Base-by-base conservation (phyloP, 2,329 filamentous ascomycete species). In the Lomentospora prolificans region DNA sequence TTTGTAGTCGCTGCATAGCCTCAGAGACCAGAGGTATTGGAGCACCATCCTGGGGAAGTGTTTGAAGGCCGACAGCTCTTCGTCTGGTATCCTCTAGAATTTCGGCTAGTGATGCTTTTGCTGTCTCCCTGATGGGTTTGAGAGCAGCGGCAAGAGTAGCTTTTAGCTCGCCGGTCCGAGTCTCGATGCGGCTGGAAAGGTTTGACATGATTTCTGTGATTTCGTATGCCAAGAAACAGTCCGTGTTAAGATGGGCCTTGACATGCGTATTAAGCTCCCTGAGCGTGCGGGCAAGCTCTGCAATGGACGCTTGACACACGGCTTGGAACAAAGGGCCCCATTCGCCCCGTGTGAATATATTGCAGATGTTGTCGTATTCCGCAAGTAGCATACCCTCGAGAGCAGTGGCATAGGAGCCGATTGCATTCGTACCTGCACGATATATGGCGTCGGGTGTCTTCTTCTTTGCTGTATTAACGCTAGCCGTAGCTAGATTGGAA, bases 221-320 rank as follows among this genome's bases (percentile, higher is more conserved):
- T 67, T 99, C 94, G 67, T 95, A 99, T 6, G 90, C 90, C 51
- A 99, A 79, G 67, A 89, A 97, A 70, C 92, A 97, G 68, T 99
- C 94, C 0, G 90, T 96, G 61, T 84, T 81, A 39, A 96, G 74
- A 65, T 96, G 91, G 41, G 80, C 75, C 66, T 91, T 90, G 69
- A 97, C 90, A 65, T 96, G 91, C 52, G 82, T 79, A 68, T 97
- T 96, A 30, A 99, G 77, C 64, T 97, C 92, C 27, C 88, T 83
- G 55, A 97, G 71, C 0, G 94, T 96, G 62, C 89, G 85, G 4
- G 87, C 84, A 62, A 97, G 87, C 64, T 96, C 90, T 6, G 84
- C 79, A 58, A 99, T 76, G 10, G 91, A 81, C 31, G 81, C 76
- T 63, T 90, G 85, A 66, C 89, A 94, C 2, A 91, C 91, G 14